These are phyloP conservation scores for Urtica urens DNA, from an alignment of 306 rosid genomes.

Conservation along the genomic window DNA sequence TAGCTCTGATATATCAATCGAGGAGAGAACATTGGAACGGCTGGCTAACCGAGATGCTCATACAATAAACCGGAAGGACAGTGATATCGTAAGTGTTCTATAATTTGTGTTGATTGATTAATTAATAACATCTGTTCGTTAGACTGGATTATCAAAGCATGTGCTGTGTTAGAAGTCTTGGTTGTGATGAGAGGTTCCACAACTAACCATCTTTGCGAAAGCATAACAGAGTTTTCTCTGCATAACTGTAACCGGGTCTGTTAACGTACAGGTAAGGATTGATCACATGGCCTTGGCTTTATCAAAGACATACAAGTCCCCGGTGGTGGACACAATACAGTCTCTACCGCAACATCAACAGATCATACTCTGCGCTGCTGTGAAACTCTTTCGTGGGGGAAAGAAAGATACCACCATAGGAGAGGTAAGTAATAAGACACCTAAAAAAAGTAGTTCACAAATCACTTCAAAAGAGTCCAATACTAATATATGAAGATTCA, in stretches of 20 bases:
- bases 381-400: slow-evolving; percentile 54
- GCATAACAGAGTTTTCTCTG: too few relatives aligned
- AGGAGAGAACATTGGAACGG: slow-evolving; percentile 30
- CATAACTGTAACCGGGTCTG: too few relatives aligned
- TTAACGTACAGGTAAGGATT: slow-evolving; percentile 67
- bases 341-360: slow-evolving; percentile 96
- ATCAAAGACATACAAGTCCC: slow-evolving; percentile 75
- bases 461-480: background rate
- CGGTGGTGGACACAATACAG: slow-evolving; percentile 74
- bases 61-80: slow-evolving; percentile 22
- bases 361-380: slow-evolving; percentile 76
- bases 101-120: background rate
- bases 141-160: background rate
- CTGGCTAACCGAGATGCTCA: slow-evolving; percentile 24
- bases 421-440: slow-evolving; percentile 47
- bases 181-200: too few relatives aligned
- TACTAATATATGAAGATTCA: slow-evolving; percentile 12
- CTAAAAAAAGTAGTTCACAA: background rate
- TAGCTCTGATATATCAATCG: slow-evolving; percentile 20
- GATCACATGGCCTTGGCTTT: slow-evolving; percentile 79
- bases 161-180: too few relatives aligned
- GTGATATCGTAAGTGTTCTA: slow-evolving; percentile 40
- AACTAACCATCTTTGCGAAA: too few relatives aligned
- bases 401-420: slow-evolving; percentile 69
- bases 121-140: background rate